Conservation (phyloP, 2,329 filamentous ascomycete genomes). For the Venturia effusa region DNA sequence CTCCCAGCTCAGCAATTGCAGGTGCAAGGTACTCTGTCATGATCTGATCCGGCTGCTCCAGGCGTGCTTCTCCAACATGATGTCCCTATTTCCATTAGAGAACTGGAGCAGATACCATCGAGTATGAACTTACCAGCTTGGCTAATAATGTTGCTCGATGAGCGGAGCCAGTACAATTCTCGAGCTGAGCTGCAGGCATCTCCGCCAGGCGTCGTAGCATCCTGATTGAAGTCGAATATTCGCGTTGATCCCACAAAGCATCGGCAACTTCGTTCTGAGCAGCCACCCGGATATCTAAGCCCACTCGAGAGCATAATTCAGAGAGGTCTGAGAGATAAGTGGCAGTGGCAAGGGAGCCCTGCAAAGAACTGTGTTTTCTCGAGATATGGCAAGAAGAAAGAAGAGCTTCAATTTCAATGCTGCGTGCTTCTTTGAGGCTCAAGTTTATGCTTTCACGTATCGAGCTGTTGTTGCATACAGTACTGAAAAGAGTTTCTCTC, state of each 20-base stretch:
- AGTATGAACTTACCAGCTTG: constrained; percentile 48
- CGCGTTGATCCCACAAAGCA: constrained; percentile 88
- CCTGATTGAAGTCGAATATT: constrained; percentile 77
- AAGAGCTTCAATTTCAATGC: constrained; percentile 67
- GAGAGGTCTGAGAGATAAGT: constrained; percentile 74
- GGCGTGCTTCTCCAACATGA: constrained; percentile 75
- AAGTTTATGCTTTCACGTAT: constrained; percentile 52
- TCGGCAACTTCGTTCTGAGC: constrained; percentile 76
- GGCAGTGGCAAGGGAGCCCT: constrained; percentile 78
- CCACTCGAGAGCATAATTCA: constrained; percentile 55
- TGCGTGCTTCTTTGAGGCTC: constrained; percentile 50
- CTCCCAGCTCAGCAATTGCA: constrained; percentile 70
- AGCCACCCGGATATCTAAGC: constrained; percentile 64
- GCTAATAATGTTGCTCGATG: constrained; percentile 60
- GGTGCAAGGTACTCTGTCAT: constrained; percentile 77
- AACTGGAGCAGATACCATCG: background rate
- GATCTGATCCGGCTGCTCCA: constrained; percentile 86
- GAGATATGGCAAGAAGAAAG: constrained; percentile 65
- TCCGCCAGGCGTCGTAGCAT: constrained; percentile 65
- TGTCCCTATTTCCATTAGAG: constrained; percentile 45
- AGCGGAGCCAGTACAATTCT: constrained; percentile 12
- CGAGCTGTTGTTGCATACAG: constrained; percentile 59
- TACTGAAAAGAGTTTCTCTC: constrained; percentile 71
- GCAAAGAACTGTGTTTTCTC: constrained; percentile 67
- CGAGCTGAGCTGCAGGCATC: constrained; percentile 10